Base-by-base conservation (phyloP, 2,329 filamentous ascomycete species). In the Xylariaceae sp. region DNA sequence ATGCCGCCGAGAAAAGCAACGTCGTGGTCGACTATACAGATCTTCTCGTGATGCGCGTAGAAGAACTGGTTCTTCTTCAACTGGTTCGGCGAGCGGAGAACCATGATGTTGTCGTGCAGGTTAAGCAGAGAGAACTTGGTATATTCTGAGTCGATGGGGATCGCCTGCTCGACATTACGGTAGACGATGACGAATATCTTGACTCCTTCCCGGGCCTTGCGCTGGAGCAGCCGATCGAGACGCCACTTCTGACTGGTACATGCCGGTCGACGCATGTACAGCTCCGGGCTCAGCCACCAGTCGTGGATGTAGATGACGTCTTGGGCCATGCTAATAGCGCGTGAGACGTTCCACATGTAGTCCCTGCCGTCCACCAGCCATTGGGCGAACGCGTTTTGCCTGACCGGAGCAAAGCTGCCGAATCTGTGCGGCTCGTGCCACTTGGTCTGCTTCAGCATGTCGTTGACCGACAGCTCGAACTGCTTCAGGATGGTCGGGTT, bases 21-120 rank as follows among this genome's bases (percentile, higher is more conserved):
- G 38, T 90, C 92, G 57, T 97, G 92, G 59, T 98, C 92, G 13
- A 98, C 85, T 28, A 98, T 81, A 56, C 88, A 90, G n/a, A 98
- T 76, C 65, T 98, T 98, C 62, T 98, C 92, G 64, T 98, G 92
- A 59, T 98, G 92, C 1, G 92, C 92, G 73, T 94, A 98, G 70
- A 98, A 98, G 68, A 98, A 98, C 31, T 95, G 94, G 55, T 97
- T 97, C 66, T 98, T 94, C 57, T 94, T 86, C 65, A 97, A 89
- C 63, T 98, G 92, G 54, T 98, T 96, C 0, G 92, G 92, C 3
- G 92, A 97, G 54, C 92, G 75, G 59, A 97, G 88, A 11, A 98
- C 88, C 53, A 95, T 95, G 47, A 98, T 82, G 60, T 98, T 98
- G 14, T 88, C 88, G 53, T 97, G 90, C 6, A 98, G 73, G 58